Evolutionary conservation across 176 grass and related monocot species (phyloP), one percentile per base, ranked within the genome.

Genomic region (Neostapfia colusana): DNA sequence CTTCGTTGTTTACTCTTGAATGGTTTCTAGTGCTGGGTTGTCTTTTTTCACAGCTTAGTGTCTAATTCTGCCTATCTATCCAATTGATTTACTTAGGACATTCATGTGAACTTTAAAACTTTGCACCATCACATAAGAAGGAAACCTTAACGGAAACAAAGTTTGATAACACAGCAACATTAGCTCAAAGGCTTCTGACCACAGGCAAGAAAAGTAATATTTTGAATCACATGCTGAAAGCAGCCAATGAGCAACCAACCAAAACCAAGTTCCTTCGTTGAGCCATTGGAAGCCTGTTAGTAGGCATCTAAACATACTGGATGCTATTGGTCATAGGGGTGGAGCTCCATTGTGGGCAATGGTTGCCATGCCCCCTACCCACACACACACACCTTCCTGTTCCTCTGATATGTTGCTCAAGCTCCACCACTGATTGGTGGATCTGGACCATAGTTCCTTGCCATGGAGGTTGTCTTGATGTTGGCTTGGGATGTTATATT

Each of bases 1-100:
- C 26, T 57, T 78, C 13, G 31, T 2, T 65, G 4, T 72, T 18
- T 56, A 76, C 54, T 80, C 10, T 44, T 75, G 53, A 56, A 35
- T n/a, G 17, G 13, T 50, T 46, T 26, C 5, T 10, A 10, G n/a
- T 50, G 51, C 38, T 56, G 31, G 7, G 8, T 20, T 17, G 23
- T 60, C 58, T 42, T 9, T 42, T 42, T 42, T 42, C 40, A 42
- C 40, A 42, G 10, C 40, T 42, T 42, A 42, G 40, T 42, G 2
- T 42, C 42, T 43, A 15, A 20, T 14, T 31, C 31, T 31, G 31
- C 31, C 31, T 31, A 31, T 31, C 31, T 31, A 31, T 31, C 31
- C 3, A 31, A 31, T 31, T 31, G n/a, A n/a, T n/a, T 31, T 31
- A 31, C 31, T 31, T 1, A 31, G 31, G 20, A 60, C 15, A 28